These are phyloP conservation scores for Rosa multiflora DNA, from an alignment of 306 rosid species.

Conservation along the genomic window DNA sequence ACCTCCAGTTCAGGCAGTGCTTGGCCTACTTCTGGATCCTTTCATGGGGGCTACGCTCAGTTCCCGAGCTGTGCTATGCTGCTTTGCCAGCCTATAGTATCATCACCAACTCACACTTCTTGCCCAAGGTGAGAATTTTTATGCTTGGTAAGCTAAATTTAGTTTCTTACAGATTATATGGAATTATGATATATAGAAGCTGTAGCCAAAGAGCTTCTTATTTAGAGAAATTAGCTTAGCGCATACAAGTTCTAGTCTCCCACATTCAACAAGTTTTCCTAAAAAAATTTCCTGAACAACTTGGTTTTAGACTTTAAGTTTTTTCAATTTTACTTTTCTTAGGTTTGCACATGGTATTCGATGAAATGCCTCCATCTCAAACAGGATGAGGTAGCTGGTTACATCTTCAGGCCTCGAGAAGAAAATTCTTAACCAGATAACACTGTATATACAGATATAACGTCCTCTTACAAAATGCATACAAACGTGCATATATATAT, in stretches of 20 bases:
- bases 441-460: background rate
- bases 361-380: background rate
- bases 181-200: background rate
- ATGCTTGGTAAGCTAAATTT: background rate
- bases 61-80: constrained; percentile 47
- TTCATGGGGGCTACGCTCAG: constrained; percentile 33
- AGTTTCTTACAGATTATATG: background rate
- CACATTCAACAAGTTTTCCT: background rate
- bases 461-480: background rate
- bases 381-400: background rate
- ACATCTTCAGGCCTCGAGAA: background rate
- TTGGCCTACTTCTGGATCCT: constrained; percentile 44
- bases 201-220: background rate
- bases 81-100: constrained; percentile 48
- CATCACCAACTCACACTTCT: constrained; percentile 52
- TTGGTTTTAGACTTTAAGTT: background rate
- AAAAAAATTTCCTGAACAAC: background rate
- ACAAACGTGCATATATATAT: background rate
- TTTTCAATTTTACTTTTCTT: background rate
- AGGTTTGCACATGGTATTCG: background rate
- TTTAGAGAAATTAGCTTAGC: background rate
- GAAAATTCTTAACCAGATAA: background rate
- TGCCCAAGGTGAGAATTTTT: constrained; percentile 53
- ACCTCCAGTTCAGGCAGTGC: constrained; percentile 47
- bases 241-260: background rate